Percentiles rank a stretch among this genome's conserved stretches.
Conservation (phyloP, 2,329 filamentous ascomycete species). For the Ceratocystis alfenasii region DNA sequence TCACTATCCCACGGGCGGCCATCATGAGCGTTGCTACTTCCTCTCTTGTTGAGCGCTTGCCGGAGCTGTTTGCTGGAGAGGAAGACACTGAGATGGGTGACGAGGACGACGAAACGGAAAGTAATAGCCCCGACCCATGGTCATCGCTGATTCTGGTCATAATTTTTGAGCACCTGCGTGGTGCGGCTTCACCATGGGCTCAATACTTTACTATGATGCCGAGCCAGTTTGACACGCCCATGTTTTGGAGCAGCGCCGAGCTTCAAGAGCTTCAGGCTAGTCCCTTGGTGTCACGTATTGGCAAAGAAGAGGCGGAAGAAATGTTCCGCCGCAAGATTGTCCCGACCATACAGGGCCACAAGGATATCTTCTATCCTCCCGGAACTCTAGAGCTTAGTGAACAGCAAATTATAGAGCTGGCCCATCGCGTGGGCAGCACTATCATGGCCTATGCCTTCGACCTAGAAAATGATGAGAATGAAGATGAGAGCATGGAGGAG, state of each 20-base stretch:
- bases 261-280: constrained; percentile 63
- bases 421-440: constrained; percentile 72
- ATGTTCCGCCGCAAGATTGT: constrained; percentile 50
- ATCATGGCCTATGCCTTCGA: constrained; percentile 95
- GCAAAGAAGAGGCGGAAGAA: constrained; percentile 56
- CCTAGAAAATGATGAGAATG: constrained; percentile 46
- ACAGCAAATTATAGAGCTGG: constrained; percentile 38
- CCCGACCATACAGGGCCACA: constrained; percentile 38
- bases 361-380: constrained; percentile 35
- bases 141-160: constrained; percentile 59
- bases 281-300: constrained; percentile 64
- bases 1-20: constrained; percentile 60
- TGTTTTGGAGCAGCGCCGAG: constrained; percentile 73
- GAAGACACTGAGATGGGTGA: constrained; percentile 25
- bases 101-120: constrained; percentile 30
- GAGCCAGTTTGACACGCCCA: constrained; percentile 62
- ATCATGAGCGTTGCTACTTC: constrained; percentile 67
- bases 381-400: constrained; percentile 32
- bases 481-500: constrained; percentile 44
- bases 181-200: constrained; percentile 54
- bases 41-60: constrained; percentile 46
- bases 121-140: constrained; percentile 40
- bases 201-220: constrained; percentile 70
- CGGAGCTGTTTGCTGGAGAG: constrained; percentile 39
- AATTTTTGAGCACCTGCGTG: constrained; percentile 60